phyloP scores from a whole-genome alignment of 1,139 yeast genomes.

The Hyphopichia fennica region DNA sequence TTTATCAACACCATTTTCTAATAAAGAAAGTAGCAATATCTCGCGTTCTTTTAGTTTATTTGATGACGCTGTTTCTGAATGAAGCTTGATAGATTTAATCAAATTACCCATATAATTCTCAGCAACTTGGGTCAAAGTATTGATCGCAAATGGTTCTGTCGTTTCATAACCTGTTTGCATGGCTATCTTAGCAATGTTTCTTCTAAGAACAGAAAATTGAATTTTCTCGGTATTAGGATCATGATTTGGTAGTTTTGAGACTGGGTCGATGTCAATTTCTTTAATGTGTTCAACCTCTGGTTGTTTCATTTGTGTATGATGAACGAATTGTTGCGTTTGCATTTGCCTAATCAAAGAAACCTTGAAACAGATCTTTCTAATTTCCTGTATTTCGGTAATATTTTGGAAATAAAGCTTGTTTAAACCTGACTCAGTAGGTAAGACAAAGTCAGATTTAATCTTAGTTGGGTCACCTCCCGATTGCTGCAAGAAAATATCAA shows the following conservation, averaged over 20 bases:
- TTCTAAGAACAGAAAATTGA: conserved; percentile 65
- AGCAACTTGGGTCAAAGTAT: conserved; percentile 79
- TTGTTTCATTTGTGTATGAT: conserved; percentile 70
- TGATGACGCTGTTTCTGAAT: conserved; percentile 62
- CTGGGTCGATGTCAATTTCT: conserved; percentile 76
- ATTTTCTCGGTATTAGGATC: conserved; percentile 57
- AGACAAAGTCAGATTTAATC: conserved; percentile 28
- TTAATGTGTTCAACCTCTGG: conserved; percentile 63
- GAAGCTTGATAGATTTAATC: conserved; percentile 68
- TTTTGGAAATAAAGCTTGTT: conserved; percentile 63
- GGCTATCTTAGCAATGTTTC: conserved; percentile 72
- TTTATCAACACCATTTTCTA: conserved; percentile 82
- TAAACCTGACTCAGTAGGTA: conserved; percentile 53
- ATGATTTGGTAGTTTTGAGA: conserved; percentile 71
- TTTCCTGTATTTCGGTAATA: conserved; percentile 79
- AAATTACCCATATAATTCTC: conserved; percentile 76
- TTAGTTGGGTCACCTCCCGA: conserved; percentile 27
- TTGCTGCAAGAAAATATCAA: conserved; percentile 35
- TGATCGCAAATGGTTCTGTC: conserved; percentile 75
- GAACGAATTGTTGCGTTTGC: conserved; percentile 81
- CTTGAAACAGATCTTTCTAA: conserved; percentile 84
- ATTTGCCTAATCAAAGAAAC: conserved; percentile 85
- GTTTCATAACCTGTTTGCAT: conserved; percentile 95
- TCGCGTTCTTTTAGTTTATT: conserved; percentile 47
- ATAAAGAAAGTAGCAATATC: conserved; percentile 58